Evolutionary conservation across 805 yeast species (phyloP), one percentile per base, ranked within the genome.

Genomic region (Maudiozyma saulgeensis): DNA sequence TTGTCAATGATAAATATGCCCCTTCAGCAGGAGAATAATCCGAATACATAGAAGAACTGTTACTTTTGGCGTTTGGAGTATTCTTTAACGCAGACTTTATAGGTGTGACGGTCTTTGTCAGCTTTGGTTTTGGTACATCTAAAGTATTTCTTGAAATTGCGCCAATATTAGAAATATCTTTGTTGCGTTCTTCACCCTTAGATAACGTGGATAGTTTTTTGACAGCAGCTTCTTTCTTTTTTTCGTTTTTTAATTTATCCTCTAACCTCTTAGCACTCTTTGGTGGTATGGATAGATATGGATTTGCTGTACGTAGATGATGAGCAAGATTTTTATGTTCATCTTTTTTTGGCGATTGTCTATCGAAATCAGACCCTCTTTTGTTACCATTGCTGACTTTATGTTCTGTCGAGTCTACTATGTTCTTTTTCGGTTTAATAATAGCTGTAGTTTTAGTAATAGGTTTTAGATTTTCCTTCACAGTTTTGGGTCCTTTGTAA

Each of bases 1-100:
- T 85, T 0, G 90, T 75, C 48, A 82, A 65, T 0, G 87, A 80
- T 42, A 83, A 60, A 56, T 83, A 83, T 0, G 86, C 88, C 51
- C 75, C 76, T 26, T 77, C 77, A 0, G 87, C 86, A 1, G 84
- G 72, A 4, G 70, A 61, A 15, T 47, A 42, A 35, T 53, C 52
- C 8, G 53, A 26, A 28, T 55, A 52, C 4, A 49, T 40, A 12
- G 67, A 51, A 46, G 63, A 44, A 39, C 49, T 39, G 34, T 52
- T 48, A 43, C 50, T 44, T 49, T 49, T 41, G 28, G 52, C 57
- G 13, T 65, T 55, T 5, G 58, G 47, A 15, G 67, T 53, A 43
- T 62, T 64, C 52, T 72, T 72, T 46, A 72, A 54, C 0, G 75
- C 76, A 9, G 75, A 70, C 50, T 72, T 72, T 43, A 73, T 72